Evolutionary conservation across 306 rosid genomes (phyloP), one percentile per base, ranked within the genome.

Genomic region (Cucumis hystrix): DNA sequence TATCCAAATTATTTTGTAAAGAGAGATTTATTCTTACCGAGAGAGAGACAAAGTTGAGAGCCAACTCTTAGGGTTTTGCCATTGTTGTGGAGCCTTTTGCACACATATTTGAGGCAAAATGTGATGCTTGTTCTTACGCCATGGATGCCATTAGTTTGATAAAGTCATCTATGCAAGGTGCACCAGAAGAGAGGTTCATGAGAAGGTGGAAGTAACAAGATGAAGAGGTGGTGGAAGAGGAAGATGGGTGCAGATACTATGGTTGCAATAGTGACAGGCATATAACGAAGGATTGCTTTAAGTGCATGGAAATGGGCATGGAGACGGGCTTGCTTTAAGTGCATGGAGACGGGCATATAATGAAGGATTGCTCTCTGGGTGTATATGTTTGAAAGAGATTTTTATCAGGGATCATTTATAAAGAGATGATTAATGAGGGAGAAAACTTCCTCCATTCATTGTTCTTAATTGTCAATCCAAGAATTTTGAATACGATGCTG

Each of bases 101-200:
- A 4, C 92, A 89, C 62, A 91, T 89, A 52, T 89, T 93, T 67
- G 96, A 85, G 57, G 75, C 91, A 0, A 95, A 91, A 2, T 0
- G 64, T 6, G 86, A 72, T 4, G 95, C 91, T 7, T 90, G 97
- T 49, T 67, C 93, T 23, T 87, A 91, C 83, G 97, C 97, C 2
- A 84, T 91, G 4, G 93, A 91, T 9, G 92, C 88, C 5, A 93
- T 92, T 0, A 96, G 98, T 0, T 95, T 96, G 0, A 71, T 76
- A 1, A 93, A 76, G 39, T 74, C 81, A 0, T 45, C 79, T 0
- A 88, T 93, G 3, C 97, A 88, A 74, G 97, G 98, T 0, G 91
- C 0, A 89, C 92, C 0, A 88, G 83, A 0, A 83, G 91, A 25
- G 77, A 73, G 77, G 77, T 23, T 84, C 87, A 0, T 80, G 80